Base-by-base conservation (phyloP, 306 rosid genomes). In the Ochetophila trinervis region DNA sequence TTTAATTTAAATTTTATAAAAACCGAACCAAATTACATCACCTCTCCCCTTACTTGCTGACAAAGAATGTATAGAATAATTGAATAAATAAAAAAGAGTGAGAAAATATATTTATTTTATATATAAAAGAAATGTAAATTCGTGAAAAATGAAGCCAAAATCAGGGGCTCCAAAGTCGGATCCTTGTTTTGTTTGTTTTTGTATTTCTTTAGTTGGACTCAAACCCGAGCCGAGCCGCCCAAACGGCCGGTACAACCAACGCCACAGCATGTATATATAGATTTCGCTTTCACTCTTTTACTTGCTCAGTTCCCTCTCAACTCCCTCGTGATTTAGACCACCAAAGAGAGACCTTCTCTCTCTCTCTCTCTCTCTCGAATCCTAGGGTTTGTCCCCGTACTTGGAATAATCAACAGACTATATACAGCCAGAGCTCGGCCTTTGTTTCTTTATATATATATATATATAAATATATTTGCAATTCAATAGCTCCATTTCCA, bases 171-270 rank as follows among this genome's bases (percentile, higher is more conserved):
- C 45, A 40, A 40, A 40, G 10, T 40, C 12, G 15, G 15, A 40
- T 40, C 45, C 45, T 8, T 12, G 12, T 40, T 10, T 40, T 7
- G 0, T 36, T 36, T 35, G 5, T 6, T 8, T 40, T 40, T 37
- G 11, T 8, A 36, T 36, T 36, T 6, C 10, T 1, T 0, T 4
- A 12, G 19, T 7, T 4, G 13, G 7, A 20, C 53, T 36, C 62
- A 60, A 56, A 55, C 66, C 73, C 60, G 62, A 64, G 75, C 62
- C 53, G 59, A 13, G 51, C 81, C 69, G 76, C 68, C 65, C 71
- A 55, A 49, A 45, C 54, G 36, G 71, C 74, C 44, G 76, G 73
- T 80, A 72, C 82, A 69, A 74, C 84, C 70, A 51, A 53, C 72
- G 74, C 50, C 23, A 63, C 71, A 53, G 49, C 53, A 18, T 53